These are phyloP conservation scores for Hypoxylon cercidicola DNA, from an alignment of 495 filamentous ascomycete species.

Conservation along the genomic window DNA sequence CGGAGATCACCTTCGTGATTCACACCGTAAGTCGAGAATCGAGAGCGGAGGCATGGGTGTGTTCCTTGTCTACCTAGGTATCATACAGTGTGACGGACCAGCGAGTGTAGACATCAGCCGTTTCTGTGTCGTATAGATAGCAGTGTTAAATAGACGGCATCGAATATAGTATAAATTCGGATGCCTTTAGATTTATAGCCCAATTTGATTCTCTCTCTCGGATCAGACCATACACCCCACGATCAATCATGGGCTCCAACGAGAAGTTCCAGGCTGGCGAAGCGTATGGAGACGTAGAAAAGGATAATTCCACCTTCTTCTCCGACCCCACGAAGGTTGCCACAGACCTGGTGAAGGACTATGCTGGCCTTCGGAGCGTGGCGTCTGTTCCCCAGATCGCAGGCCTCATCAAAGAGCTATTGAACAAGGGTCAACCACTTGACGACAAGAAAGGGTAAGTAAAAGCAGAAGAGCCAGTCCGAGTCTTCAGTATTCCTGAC, in stretches of 20 bases:
- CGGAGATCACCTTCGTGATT: conserved; percentile 1
- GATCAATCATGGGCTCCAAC: conserved; percentile 23
- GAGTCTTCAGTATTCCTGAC: conserved; percentile 16
- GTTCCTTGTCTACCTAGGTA: conserved; percentile 1
- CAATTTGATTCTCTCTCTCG: neutral
- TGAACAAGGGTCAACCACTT: conserved; percentile 42
- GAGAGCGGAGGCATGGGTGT: neutral
- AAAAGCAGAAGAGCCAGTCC: neutral
- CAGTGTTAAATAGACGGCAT: neutral
- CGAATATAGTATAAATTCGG: neutral
- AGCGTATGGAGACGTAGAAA: conserved; percentile 31
- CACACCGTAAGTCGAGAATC: neutral
- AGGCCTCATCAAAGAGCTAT: conserved; percentile 42
- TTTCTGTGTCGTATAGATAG: conserved; percentile 8
- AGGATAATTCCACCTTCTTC: conserved; percentile 40
- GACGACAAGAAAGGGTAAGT: conserved; percentile 48
- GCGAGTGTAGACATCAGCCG: neutral
- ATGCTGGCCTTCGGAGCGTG: conserved; percentile 33
- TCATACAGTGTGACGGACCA: neutral
- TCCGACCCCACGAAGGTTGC: conserved; percentile 44
- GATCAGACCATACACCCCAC: neutral
- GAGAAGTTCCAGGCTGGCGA: conserved; percentile 41
- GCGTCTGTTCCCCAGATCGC: conserved; percentile 38
- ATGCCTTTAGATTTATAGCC: neutral
- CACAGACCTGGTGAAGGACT: conserved; percentile 44